These are phyloP conservation scores for Colletotrichum costaricense DNA, from an alignment of 2,329 filamentous ascomycete species.

Conservation along the genomic window DNA sequence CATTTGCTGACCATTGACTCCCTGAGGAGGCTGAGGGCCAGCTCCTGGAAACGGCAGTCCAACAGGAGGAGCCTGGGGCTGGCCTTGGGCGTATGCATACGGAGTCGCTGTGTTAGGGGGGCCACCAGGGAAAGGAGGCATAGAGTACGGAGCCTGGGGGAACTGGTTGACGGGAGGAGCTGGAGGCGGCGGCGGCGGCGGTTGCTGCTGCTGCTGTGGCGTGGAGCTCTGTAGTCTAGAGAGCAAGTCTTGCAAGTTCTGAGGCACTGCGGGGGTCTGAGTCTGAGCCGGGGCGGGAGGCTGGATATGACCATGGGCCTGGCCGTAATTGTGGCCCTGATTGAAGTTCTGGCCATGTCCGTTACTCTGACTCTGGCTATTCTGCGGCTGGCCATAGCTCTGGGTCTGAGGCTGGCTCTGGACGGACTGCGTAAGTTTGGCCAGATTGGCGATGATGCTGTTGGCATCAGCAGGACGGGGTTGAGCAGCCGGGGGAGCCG, in stretches of 20 bases:
- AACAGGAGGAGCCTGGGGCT: constrained; percentile 34
- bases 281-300: constrained; percentile 6
- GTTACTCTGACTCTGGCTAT: constrained; percentile 40
- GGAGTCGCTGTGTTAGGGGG: constrained; percentile 63
- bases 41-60: constrained; percentile 41
- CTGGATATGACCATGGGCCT: constrained; percentile 40
- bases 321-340: constrained; percentile 37
- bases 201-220: constrained; percentile 15
- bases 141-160: constrained; percentile 11
- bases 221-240: constrained; percentile 20
- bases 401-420: constrained; percentile 43
- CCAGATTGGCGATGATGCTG: constrained; percentile 83
- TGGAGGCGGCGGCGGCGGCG: constrained; percentile 6
- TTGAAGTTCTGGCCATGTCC: background rate
- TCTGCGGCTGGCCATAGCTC: background rate
- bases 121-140: constrained; percentile 55
- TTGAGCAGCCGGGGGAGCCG: constrained; percentile 49
- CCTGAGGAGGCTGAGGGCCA: constrained; percentile 38
- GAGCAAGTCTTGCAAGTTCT: constrained; percentile 5
- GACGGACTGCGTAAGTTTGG: constrained; percentile 61
- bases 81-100: constrained; percentile 55
- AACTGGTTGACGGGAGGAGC: background rate
- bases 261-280: background rate
- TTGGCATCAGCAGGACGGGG: constrained; percentile 54
- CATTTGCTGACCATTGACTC: constrained; percentile 67